phyloP scores from a whole-genome alignment of 2,329 filamentous ascomycete genomes.

The Sclerotinia nivalis region DNA sequence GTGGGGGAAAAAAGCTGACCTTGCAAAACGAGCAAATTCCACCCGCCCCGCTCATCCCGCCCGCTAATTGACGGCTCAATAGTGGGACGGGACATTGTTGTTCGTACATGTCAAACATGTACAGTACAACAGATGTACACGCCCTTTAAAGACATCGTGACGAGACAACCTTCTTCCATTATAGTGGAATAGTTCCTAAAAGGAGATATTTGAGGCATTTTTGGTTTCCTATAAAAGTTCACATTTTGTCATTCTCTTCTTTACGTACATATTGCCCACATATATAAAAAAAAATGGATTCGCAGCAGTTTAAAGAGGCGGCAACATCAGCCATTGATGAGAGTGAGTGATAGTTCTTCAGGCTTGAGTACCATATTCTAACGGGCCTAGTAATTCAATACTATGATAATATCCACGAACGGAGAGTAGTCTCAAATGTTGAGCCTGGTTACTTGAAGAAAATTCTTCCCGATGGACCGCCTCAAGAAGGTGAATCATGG shows the following conservation, averaged over 20 bases:
- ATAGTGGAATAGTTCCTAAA: not conserved
- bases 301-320: conserved; percentile 73
- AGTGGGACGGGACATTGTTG: not conserved
- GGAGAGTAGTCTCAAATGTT: conserved; percentile 74
- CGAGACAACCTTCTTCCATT: not conserved
- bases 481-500: conserved; percentile 71
- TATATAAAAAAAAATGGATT: conserved; percentile 62
- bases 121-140: not conserved
- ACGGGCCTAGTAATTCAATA: conserved; percentile 71
- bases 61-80: too few species aligned
- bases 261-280: not conserved
- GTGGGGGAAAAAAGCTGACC: not conserved
- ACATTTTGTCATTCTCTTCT: not conserved
- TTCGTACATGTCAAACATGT: not conserved
- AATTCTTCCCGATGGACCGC: conserved; percentile 69
- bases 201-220: not conserved
- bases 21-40: not conserved
- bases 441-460: conserved; percentile 83
- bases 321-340: conserved; percentile 80
- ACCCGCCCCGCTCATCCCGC: not conserved
- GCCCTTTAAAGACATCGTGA: not conserved
- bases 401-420: conserved; percentile 71
- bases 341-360: conserved; percentile 54
- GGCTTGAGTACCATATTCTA: conserved; percentile 17
- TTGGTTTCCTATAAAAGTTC: not conserved